Evolutionary conservation across 805 yeast genomes (phyloP).

Genomic region (Ogataea sp.): DNA sequence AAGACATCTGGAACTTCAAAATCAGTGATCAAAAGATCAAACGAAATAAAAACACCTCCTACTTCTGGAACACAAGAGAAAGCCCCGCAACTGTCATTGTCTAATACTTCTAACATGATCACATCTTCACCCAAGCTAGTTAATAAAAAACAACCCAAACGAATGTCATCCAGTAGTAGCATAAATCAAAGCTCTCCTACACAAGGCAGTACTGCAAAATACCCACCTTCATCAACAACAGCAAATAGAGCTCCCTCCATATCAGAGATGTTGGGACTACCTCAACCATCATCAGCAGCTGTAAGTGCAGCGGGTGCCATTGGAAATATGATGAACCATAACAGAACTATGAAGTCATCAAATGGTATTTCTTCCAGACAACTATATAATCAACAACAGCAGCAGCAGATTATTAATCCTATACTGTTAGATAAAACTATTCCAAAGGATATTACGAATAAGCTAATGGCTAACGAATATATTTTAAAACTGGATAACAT

Average conservation of each 20-base stretch:
- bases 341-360: slow-evolving; percentile 16
- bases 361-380: slow-evolving; percentile 3
- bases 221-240: background rate
- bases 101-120: background rate
- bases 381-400: slow-evolving; percentile 18
- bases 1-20: slow-evolving; percentile 10
- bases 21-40: slow-evolving; percentile 7
- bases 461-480: slow-evolving; percentile 22
- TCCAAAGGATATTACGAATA: slow-evolving; percentile 20
- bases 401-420: slow-evolving; percentile 24
- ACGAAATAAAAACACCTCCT: slow-evolving; percentile 10
- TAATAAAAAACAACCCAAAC: background rate
- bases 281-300: slow-evolving; percentile 25
- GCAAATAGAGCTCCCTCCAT: slow-evolving; percentile 16
- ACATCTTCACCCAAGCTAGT: background rate
- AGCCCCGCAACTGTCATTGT: background rate
- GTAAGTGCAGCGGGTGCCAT: slow-evolving; percentile 28
- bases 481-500: slow-evolving; percentile 25
- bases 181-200: background rate
- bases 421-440: slow-evolving; percentile 22
- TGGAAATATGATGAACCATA: slow-evolving; percentile 23
- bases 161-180: background rate
- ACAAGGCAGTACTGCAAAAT: background rate
- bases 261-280: slow-evolving; percentile 19
- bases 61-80: slow-evolving; percentile 2